Percentiles rank a stretch among this genome's conserved stretches.
phyloP scores from a whole-genome alignment of 2,329 filamentous ascomycete genomes.

The Colletotrichum tanaceti region DNA sequence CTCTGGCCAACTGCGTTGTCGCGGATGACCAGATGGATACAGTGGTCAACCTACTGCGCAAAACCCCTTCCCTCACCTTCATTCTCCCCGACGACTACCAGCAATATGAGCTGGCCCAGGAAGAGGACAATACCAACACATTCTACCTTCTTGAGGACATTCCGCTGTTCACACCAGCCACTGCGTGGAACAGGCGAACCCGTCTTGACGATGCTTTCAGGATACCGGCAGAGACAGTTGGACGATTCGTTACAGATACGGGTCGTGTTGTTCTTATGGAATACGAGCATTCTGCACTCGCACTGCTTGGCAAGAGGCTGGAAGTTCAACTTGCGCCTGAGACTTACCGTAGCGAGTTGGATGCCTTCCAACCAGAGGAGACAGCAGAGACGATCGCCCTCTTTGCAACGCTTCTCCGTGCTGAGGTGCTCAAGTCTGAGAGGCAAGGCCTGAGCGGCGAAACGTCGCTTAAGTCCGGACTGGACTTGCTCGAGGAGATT shows the following conservation, averaged over 20 bases:
- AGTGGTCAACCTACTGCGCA: slow-evolving; percentile 73
- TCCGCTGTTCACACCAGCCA: slow-evolving; percentile 67
- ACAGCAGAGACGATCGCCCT: slow-evolving; percentile 80
- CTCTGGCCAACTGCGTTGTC: slow-evolving; percentile 60
- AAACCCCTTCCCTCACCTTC: slow-evolving; percentile 81
- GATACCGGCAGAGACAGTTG: slow-evolving; percentile 74
- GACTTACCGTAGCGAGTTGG: slow-evolving; percentile 64
- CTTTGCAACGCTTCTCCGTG: slow-evolving; percentile 75
- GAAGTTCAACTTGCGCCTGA: slow-evolving; percentile 73
- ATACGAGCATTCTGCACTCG: slow-evolving; percentile 81
- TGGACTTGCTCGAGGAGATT: slow-evolving; percentile 66
- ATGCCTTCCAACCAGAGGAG: slow-evolving; percentile 67
- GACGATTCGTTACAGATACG: slow-evolving; percentile 81
- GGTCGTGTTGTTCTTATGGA: slow-evolving; percentile 81
- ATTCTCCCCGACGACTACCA: slow-evolving; percentile 77
- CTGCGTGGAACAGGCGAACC: slow-evolving; percentile 58
- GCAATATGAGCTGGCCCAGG: slow-evolving; percentile 80
- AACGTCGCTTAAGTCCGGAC: slow-evolving; percentile 47
- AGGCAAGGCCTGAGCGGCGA: slow-evolving; percentile 42
- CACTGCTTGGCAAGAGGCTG: slow-evolving; percentile 81
- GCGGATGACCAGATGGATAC: slow-evolving; percentile 57
- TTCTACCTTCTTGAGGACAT: slow-evolving; percentile 76
- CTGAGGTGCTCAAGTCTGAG: slow-evolving; percentile 55
- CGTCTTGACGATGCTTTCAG: slow-evolving; percentile 65
- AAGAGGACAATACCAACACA: slow-evolving; percentile 86